These are phyloP conservation scores for Malus hybrid DNA, from an alignment of 331 rosid genomes.

Conservation along the genomic window DNA sequence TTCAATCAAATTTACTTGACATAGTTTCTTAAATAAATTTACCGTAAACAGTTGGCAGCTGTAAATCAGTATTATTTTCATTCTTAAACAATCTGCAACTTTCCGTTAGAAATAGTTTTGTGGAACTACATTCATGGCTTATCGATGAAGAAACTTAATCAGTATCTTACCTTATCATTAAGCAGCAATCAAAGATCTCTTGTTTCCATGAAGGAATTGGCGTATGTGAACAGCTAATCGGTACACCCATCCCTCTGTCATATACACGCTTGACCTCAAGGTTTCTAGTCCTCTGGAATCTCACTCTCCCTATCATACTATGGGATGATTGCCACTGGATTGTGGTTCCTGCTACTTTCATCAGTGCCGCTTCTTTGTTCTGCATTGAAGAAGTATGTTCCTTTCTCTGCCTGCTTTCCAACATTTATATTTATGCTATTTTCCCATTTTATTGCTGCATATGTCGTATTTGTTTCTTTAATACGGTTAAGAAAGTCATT, in stretches of 20 bases:
- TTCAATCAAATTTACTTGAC: neutral
- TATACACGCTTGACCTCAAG: slow-evolving; percentile 93
- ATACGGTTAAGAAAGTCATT: neutral
- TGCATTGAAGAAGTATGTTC: slow-evolving; percentile 82
- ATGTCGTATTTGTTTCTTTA: neutral
- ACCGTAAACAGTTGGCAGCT: neutral
- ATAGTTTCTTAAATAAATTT: neutral
- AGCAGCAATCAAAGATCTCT: slow-evolving; percentile 67
- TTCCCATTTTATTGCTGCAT: neutral
- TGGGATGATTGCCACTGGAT: slow-evolving; percentile 98
- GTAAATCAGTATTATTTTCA: neutral
- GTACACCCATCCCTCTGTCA: slow-evolving; percentile 86
- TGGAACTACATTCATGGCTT: neutral
- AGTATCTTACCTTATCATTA: slow-evolving; percentile 5
- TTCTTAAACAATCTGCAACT: neutral
- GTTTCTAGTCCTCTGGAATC: slow-evolving; percentile 83
- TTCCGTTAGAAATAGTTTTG: neutral
- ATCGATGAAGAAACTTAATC: neutral
- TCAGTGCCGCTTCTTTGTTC: slow-evolving; percentile 88
- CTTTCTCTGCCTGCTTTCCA: neutral
- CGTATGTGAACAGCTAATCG: slow-evolving; percentile 75
- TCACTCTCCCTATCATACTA: slow-evolving; percentile 84
- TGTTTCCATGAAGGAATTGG: slow-evolving; percentile 89
- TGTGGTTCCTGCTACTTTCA: slow-evolving; percentile 87
- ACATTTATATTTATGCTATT: neutral